Evolutionary conservation across 176 grass and related monocot genomes (phyloP), one percentile per base, ranked within the genome.

Genomic region (Echinochloa phyllopogon): DNA sequence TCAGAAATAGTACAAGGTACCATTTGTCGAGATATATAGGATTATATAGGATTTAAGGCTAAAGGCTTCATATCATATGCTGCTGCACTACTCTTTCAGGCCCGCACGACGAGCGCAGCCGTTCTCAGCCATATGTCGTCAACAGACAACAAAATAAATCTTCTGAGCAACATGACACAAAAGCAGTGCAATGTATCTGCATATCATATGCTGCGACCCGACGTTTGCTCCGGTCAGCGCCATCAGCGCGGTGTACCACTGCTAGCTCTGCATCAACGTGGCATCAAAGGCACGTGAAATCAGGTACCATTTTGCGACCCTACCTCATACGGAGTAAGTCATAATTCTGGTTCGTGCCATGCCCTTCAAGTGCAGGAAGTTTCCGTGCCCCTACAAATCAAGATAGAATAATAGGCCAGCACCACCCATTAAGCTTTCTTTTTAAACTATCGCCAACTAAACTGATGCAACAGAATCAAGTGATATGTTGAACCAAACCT

Each of bases 201-300:
- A 38, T 12, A 8, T 0, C 65, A 59, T 71, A 58, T 25, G 63
- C 8, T 47, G 38, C 68, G 38, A 27, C 18, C 18, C 21, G 20
- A 6, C 37, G 11, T 82, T 57, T 57, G 37, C 27, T 37, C 45
- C 53, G 15, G 39, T 20, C 37, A 51, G 14, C 12, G 51, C 45
- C 42, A 75, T 5, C 59, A 65, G 33, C 29, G 29, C 29, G 2
- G 29, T 33, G 29, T n/a, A 24, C 44, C 72, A 2, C 48, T 47
- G 59, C 24, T 56, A 52, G 37, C 59, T 45, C 52, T 33, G 55
- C 16, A 72, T 61, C 73, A n/a, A 62, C 33, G 74, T 41, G 55
- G 66, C 74, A 78, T 8, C 64, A 17, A 47, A 70, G 47, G 72
- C 72, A 88, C 59, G 63, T 88, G 64, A 33, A 61, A 48, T 18